A percentile compares a stretch with the other conserved stretches of the same genome.
Evolutionary conservation across 2,329 filamentous ascomycete species (phyloP).

Genomic region (Sclerotinia nivalis): DNA sequence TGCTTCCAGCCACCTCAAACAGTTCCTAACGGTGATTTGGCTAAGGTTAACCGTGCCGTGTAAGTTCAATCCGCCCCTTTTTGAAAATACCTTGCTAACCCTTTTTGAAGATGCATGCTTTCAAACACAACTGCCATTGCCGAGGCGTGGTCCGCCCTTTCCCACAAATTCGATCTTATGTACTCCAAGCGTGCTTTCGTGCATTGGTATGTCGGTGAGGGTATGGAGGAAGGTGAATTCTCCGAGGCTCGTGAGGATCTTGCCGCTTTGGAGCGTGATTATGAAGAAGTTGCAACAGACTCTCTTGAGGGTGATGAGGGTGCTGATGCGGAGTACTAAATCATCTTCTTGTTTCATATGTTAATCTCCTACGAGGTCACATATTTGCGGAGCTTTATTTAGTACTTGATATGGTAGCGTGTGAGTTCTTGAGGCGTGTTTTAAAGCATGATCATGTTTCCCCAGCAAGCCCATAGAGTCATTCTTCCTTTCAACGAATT

Average conservation of each 20-base stretch:
- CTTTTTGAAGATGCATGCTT: conserved; percentile 50
- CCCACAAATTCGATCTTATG: conserved; percentile 71
- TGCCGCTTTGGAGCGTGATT: conserved; percentile 65
- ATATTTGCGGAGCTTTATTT: conserved; percentile 39
- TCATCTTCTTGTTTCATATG: conserved; percentile 29
- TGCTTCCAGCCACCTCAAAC: conserved; percentile 87
- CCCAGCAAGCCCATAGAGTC: conserved; percentile 31
- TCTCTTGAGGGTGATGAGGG: conserved; percentile 50
- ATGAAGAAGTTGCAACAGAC: conserved; percentile 63
- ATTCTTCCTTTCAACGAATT: conserved; percentile 35
- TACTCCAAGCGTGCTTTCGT: conserved; percentile 69
- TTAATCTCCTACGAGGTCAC: conserved; percentile 37
- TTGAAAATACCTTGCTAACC: conserved; percentile 30
- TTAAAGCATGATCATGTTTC: conserved; percentile 36
- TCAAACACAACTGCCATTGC: conserved; percentile 68
- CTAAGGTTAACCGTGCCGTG: conserved; percentile 98
- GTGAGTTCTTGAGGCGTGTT: conserved; percentile 36
- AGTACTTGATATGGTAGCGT: conserved; percentile 36
- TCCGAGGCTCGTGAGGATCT: conserved; percentile 66
- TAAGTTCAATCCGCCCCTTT: conserved; percentile 54
- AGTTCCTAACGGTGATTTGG: conserved; percentile 79
- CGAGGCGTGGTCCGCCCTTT: conserved; percentile 64
- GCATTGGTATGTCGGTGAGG: conserved; percentile 71
- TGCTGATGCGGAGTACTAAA: conserved; percentile 63
- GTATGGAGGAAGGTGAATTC: conserved; percentile 71